These are phyloP conservation scores for Populus pruinosa DNA, from an alignment of 345 rosid genomes.

Conservation along the genomic window DNA sequence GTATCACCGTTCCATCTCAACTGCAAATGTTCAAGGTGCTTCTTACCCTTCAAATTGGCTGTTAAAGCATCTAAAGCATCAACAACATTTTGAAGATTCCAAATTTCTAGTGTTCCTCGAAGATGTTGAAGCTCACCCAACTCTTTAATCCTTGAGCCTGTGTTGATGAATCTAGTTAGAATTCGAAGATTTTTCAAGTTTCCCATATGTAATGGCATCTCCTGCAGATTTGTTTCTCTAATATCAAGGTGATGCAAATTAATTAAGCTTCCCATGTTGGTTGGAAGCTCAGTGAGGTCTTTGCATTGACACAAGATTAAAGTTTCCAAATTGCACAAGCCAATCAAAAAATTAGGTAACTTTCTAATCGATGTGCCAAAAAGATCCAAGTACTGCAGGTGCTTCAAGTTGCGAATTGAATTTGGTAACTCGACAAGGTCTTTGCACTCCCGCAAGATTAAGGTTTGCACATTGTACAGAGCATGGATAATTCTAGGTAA, in stretches of 20 bases:
- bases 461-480: not conserved
- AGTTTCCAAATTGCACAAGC: constrained; percentile 10
- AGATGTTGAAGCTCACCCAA: not conserved
- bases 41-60: constrained; percentile 2
- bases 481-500: not conserved
- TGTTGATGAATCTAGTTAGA: not conserved
- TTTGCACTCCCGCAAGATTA: not conserved
- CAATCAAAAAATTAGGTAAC: not conserved
- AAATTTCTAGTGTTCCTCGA: not conserved
- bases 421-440: not conserved
- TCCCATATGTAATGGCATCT: not conserved
- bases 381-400: not conserved
- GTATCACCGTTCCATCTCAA: not conserved
- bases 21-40: not conserved
- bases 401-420: constrained; percentile 6
- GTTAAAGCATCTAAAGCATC: not conserved
- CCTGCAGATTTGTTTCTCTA: not conserved
- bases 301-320: constrained; percentile 8
- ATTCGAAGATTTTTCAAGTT: not conserved
- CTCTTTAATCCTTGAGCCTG: not conserved
- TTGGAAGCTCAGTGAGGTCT: constrained; percentile 1
- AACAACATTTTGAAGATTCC: constrained; percentile 6
- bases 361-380: not conserved
- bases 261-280: not conserved
- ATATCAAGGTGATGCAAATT: constrained; percentile 6